Conservation (phyloP, 2,329 filamentous ascomycete genomes). For the Diaporthe sp. region DNA sequence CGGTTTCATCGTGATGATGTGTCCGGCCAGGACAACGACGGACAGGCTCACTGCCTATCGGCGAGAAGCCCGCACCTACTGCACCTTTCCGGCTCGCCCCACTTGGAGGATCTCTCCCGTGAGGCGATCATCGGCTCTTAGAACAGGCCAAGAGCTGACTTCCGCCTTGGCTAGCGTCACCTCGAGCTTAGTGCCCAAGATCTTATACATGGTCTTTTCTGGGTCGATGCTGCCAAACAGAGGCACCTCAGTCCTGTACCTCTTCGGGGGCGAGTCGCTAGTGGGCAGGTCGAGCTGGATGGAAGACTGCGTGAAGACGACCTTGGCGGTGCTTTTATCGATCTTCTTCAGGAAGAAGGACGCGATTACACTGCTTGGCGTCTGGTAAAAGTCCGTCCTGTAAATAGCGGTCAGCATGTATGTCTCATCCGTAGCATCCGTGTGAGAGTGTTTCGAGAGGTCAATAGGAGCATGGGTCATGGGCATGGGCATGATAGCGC, state of each 20-base stretch:
- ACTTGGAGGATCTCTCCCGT: conserved; percentile 88
- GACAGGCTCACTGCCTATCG: conserved; percentile 7
- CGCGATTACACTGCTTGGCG: conserved; percentile 83
- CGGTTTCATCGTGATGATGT: conserved; percentile 3
- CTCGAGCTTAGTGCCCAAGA: conserved; percentile 91
- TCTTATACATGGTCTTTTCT: conserved; percentile 79
- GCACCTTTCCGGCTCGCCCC: conserved; percentile 74
- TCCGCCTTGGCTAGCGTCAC: conserved; percentile 78
- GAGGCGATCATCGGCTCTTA: conserved; percentile 78
- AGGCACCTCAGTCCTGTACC: conserved; percentile 78
- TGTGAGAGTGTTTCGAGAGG: conserved; percentile 11
- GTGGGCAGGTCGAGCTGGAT: conserved; percentile 88
- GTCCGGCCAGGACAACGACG: not conserved
- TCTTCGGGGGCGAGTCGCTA: conserved; percentile 79
- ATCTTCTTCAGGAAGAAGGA: conserved; percentile 98
- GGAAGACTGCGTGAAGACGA: conserved; percentile 72
- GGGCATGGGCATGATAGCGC: not conserved
- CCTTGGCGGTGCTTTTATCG: conserved; percentile 79
- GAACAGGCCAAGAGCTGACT: conserved; percentile 83
- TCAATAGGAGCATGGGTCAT: not conserved
- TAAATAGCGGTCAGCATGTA: conserved; percentile 8
- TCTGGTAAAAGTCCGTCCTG: conserved; percentile 95
- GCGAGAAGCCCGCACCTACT: conserved; percentile 32
- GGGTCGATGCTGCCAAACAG: conserved; percentile 83
- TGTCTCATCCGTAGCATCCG: conserved; percentile 7